phyloP scores from a whole-genome alignment of 176 grass and related monocot genomes.

The Rhynchospora pubera region DNA sequence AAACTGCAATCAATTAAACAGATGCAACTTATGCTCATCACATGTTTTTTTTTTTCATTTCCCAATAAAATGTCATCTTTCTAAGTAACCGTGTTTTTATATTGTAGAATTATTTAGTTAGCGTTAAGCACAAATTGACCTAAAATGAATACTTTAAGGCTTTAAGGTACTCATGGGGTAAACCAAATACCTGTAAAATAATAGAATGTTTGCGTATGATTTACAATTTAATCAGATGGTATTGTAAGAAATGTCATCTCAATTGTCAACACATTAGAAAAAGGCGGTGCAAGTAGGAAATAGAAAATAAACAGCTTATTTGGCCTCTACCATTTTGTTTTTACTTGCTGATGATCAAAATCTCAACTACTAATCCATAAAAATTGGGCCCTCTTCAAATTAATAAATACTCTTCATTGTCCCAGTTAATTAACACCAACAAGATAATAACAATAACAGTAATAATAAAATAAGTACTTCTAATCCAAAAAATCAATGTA shows the following conservation, averaged over 20 bases:
- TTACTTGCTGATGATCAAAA: constrained; percentile 1
- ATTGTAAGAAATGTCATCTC: not conserved
- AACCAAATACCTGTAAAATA: not conserved
- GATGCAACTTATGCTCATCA: not conserved
- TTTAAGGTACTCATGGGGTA: not conserved
- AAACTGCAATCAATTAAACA: constrained; percentile 33
- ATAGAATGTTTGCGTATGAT: not conserved
- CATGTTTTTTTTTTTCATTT: not conserved
- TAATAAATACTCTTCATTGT: constrained; percentile 1
- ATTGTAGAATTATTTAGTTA: not conserved
- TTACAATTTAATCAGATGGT: not conserved
- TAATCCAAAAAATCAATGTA: not conserved
- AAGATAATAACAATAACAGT: not conserved
- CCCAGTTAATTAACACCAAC: not conserved
- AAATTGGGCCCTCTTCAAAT: constrained; percentile 4
- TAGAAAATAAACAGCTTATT: not conserved
- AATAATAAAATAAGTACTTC: not conserved
- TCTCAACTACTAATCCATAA: not conserved
- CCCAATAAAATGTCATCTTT: not conserved
- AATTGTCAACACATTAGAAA: not conserved
- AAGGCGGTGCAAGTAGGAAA: not conserved
- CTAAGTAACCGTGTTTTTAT: not conserved
- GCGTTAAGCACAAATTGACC: not conserved
- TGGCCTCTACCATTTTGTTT: not conserved
- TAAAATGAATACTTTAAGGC: not conserved